Percentiles rank a stretch among this genome's conserved stretches.
These are phyloP conservation scores for Penicillium capsulatum DNA, from an alignment of 2,329 filamentous ascomycete species.

Conservation along the genomic window DNA sequence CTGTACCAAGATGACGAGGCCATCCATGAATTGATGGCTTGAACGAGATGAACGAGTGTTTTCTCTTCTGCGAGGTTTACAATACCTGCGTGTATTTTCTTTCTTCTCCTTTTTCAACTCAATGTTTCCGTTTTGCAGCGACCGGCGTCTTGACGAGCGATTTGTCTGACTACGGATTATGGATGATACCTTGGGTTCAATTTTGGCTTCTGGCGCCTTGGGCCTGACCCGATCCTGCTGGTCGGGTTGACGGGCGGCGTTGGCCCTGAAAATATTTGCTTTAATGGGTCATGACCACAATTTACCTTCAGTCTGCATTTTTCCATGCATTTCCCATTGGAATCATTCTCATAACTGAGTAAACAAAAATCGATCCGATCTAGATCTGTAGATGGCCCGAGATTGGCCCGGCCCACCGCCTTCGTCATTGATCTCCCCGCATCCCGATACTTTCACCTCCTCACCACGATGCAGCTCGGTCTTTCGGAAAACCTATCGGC, in stretches of 20 bases:
- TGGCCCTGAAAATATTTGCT: background rate
- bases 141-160: slow-evolving; percentile 18
- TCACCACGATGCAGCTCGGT: slow-evolving; percentile 33
- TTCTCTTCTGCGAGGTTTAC: slow-evolving; percentile 2
- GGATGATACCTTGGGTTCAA: slow-evolving; percentile 20
- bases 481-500: slow-evolving; percentile 34
- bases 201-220: no score
- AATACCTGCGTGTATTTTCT: background rate
- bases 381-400: no score
- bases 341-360: no score
- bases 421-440: slow-evolving; percentile 3
- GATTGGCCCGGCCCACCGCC: no score
- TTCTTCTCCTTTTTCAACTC: slow-evolving; percentile 5
- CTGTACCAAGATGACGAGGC: slow-evolving; percentile 30
- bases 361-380: no score
- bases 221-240: background rate
- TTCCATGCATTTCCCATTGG: no score
- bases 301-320: no score
- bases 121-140: slow-evolving; percentile 22
- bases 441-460: background rate
- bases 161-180: slow-evolving; percentile 19
- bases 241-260: background rate
- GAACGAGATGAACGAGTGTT: slow-evolving; percentile 7
- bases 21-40: slow-evolving; percentile 35
- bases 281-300: background rate